Base-by-base conservation (phyloP, 2,329 filamentous ascomycete species). In the Colletotrichum tanaceti region DNA sequence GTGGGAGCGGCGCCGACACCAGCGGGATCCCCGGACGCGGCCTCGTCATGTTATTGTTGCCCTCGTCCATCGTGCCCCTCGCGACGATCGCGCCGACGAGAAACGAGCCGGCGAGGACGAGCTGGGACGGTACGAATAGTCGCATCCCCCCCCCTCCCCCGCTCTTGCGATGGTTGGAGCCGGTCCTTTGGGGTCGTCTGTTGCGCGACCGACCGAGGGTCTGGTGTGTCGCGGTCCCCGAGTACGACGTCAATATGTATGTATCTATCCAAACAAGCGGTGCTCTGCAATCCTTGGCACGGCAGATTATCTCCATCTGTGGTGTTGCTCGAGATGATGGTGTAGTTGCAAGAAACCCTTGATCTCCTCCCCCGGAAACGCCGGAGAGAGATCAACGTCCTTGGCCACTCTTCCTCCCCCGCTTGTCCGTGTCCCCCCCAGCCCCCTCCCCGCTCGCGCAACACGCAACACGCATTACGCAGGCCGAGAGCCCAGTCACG, bases 31-130 rank as follows among this genome's bases (percentile, higher is more conserved):
- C 71, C 5, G 72, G 71, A n/a, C 68, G 72, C 38, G 76, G 73
- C 20, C 75, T 65, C 4, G 79, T 80, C 13, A 81, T n/a, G n/a
- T n/a, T n/a, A n/a, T n/a, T 77, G 55, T 81, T 82, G n/a, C 13
- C 16, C 5, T 13, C 4, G 20, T 49, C 32, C 22, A 32, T 41
- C 72, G 18, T 39, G 52, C 32, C 22, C 10, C 32, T 32, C 5
- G 44, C 14, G 11, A 28, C 10, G 16, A 32, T 11, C n/a, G 5
- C n/a, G 11, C 47, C 47, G 47, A 53, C 44, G 10, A 59, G 20
- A 20, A 28, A 13, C 13, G 10, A 14, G 4, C 35, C 1, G 6
- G 47, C 10, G n/a, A 20, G 7, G 53, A 43, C 28, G 20, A 43
- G 13, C 53, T 7, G 38, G 2, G 9, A n/a, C 20, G 14, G 35